Evolutionary conservation across 495 filamentous ascomycete species (phyloP), one percentile per base, ranked within the genome.

Genomic region (Podospora fimiseda): DNA sequence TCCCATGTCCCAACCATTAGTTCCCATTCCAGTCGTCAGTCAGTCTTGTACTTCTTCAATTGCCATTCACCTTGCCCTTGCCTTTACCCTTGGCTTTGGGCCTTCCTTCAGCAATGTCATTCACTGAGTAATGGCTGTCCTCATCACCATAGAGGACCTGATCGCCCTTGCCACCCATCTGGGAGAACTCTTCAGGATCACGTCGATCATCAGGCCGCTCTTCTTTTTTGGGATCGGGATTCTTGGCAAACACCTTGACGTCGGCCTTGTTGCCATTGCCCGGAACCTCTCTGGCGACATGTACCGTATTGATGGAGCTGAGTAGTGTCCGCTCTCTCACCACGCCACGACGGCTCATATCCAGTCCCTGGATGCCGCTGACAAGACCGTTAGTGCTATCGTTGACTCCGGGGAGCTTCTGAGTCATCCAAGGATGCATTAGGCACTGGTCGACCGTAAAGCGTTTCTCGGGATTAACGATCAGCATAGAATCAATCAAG

Each of bases 301-400:
- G 77, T 21, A 91, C 81, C 40, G 89, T 82, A 68, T 95, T 95
- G 64, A 96, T 79, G 45, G 79, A 82, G 66, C 83, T 84, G 6
- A 97, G 74, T 14, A 98, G 73, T 0, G 93, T 98, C 15, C 93
- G 83, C 67, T 97, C 88, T 3, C 93, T 80, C 19, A 75, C 69
- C 1, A 87, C 68, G 61, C 90, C 93, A 49, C 91, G 82, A 59
- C 86, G 86, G 11, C 82, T 83, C 68, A 98, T 90, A 56, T 92
- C 91, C 19, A 98, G 77, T 24, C 82, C 79, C 19, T 79, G 83
- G 56, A 98, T 75, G 13, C 87, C 88, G 15, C 86, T 87, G 0
- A 91, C 89, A 15, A 99, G 76, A 22, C 90, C 89, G 59, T 94
- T 92, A n/a, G 89, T 96, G 67, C 90, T 96, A 64, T 97, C 94